Conservation (phyloP, 306 rosid species). For the Fragaria iinumae region DNA sequence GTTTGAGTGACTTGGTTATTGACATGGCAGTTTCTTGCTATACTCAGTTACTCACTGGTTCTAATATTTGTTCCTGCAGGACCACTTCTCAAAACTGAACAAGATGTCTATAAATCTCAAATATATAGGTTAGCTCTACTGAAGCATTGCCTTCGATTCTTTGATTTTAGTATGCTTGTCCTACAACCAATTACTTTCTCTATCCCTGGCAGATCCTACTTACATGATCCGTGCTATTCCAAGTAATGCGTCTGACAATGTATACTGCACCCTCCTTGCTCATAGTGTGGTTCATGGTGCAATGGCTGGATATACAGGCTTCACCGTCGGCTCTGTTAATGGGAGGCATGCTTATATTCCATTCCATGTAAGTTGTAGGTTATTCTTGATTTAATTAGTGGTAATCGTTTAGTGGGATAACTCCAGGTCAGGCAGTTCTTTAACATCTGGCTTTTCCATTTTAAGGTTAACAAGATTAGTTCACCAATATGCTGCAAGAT, state of each 20-base stretch:
- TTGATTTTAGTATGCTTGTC: background rate
- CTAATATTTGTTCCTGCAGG: slow-evolving; percentile 36
- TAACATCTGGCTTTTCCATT: background rate
- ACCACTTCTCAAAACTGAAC: slow-evolving; percentile 43
- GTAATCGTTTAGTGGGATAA: too few relatives aligned
- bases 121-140: slow-evolving; percentile 53
- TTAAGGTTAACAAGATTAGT: background rate
- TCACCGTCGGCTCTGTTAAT: slow-evolving; percentile 63
- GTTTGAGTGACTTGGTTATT: background rate
- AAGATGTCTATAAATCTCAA: slow-evolving; percentile 55
- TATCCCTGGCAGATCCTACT: slow-evolving; percentile 57
- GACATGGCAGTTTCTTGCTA: background rate
- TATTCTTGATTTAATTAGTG: background rate
- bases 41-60: background rate
- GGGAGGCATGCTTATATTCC: slow-evolving; percentile 70
- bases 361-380: slow-evolving; percentile 44
- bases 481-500: background rate
- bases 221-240: slow-evolving; percentile 81
- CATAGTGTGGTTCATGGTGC: slow-evolving; percentile 75
- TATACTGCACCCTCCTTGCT: slow-evolving; percentile 67
- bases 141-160: background rate
- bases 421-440: background rate
- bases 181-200: slow-evolving; percentile 1
- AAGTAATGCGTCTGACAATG: slow-evolving; percentile 70
- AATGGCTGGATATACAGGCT: slow-evolving; percentile 75